Conservation (phyloP, 306 rosid genomes). For the Echinosophora koreensis region DNA sequence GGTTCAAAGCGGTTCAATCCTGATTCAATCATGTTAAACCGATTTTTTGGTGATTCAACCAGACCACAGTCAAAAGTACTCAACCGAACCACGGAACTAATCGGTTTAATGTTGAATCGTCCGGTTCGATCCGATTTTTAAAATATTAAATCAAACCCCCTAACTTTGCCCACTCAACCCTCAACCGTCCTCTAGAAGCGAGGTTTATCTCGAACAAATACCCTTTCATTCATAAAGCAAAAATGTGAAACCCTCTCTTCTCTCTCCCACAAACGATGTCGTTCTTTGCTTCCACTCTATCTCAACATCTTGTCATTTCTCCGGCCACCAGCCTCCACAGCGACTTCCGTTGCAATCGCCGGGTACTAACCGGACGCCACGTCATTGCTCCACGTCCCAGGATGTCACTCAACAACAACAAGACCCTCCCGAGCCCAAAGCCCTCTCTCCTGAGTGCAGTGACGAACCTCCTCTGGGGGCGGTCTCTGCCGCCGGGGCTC, state of each 20-base stretch:
- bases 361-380: slow-evolving; percentile 15
- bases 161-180: too few relatives aligned
- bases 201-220: too few relatives aligned
- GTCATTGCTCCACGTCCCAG: slow-evolving; percentile 29
- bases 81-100: too few relatives aligned
- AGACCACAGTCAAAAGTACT: too few relatives aligned
- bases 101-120: too few relatives aligned
- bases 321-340: slow-evolving; percentile 19
- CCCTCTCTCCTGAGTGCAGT: slow-evolving; percentile 61
- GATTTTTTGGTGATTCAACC: too few relatives aligned
- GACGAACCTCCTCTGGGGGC: slow-evolving; percentile 89
- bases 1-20: too few relatives aligned
- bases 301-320: slow-evolving; percentile 36
- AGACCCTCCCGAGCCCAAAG: slow-evolving; percentile 31
- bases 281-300: slow-evolving; percentile 28
- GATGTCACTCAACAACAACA: slow-evolving; percentile 61
- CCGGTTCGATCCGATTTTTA: too few relatives aligned
- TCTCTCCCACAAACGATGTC: slow-evolving; percentile 27
- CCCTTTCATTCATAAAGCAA: not conserved
- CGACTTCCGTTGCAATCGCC: slow-evolving; percentile 34
- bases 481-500: slow-evolving; percentile 84
- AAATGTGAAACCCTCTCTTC: not conserved
- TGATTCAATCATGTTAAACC: too few relatives aligned
- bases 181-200: too few relatives aligned
- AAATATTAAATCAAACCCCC: too few relatives aligned